Percentiles rank a stretch among this genome's conserved stretches.
Conservation (phyloP, 169 alveolate genomes). For the Plasmodium blacklocki region DNA sequence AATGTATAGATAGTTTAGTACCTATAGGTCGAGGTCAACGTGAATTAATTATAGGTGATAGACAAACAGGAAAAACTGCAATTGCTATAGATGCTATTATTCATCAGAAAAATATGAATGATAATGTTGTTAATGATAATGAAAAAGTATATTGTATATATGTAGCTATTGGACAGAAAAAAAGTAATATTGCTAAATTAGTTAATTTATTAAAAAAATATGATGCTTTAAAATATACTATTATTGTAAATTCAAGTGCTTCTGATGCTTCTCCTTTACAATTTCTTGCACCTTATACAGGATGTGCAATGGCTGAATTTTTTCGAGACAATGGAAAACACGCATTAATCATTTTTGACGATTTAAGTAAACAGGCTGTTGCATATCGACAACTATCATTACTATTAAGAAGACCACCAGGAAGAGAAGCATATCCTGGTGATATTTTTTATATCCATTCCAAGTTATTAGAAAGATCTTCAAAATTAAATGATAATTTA, state of each 20-base stretch:
- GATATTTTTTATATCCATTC: slow-evolving; percentile 98
- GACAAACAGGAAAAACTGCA: slow-evolving; percentile 99
- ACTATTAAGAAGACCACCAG: slow-evolving; percentile 96
- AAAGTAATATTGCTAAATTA: slow-evolving; percentile 96
- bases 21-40: slow-evolving; percentile 99
- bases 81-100: slow-evolving; percentile 96
- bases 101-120: slow-evolving; percentile 92
- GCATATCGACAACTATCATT: slow-evolving; percentile 98
- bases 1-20: slow-evolving; percentile 97
- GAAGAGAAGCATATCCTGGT: slow-evolving; percentile 98
- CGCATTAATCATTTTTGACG: slow-evolving; percentile 97
- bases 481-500: slow-evolving; percentile 93
- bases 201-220: slow-evolving; percentile 90
- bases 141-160: slow-evolving; percentile 96
- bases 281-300: slow-evolving; percentile 98
- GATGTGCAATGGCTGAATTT: slow-evolving; percentile 98
- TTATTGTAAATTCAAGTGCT: slow-evolving; percentile 99
- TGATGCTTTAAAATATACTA: slow-evolving; percentile 95
- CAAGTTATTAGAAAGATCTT: slow-evolving; percentile 97
- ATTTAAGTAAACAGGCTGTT: slow-evolving; percentile 98
- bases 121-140: slow-evolving; percentile 86
- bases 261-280: slow-evolving; percentile 99
- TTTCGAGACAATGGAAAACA: slow-evolving; percentile 98
- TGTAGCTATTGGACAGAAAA: slow-evolving; percentile 98
- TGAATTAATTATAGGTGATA: slow-evolving; percentile 98